A percentile compares a stretch with the other conserved stretches of the same genome.
phyloP scores from a whole-genome alignment of 495 filamentous ascomycete species.

The Hypoxylon fragiforme region DNA sequence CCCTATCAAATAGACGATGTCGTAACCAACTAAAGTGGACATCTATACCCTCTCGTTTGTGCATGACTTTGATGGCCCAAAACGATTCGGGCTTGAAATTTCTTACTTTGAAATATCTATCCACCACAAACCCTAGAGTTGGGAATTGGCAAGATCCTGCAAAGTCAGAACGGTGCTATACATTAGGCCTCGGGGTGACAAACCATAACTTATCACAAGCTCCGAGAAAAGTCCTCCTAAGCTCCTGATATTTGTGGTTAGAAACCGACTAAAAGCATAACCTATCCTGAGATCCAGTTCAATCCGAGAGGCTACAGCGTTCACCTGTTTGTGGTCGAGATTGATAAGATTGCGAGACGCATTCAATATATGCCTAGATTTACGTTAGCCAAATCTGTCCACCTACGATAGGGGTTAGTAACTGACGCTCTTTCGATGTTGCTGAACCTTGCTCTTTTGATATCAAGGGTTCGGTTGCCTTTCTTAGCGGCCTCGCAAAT shows the following conservation, averaged over 20 bases:
- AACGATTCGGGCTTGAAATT: conserved; percentile 93
- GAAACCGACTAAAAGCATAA: conserved; percentile 86
- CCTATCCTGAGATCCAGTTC: conserved; percentile 93
- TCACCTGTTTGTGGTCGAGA: conserved; percentile 83
- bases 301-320: conserved; percentile 86
- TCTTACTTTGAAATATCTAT: conserved; percentile 87
- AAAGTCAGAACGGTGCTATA: conserved; percentile 14
- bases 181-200: conserved; percentile 25
- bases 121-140: conserved; percentile 94
- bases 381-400: conserved; percentile 16
- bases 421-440: conserved; percentile 91
- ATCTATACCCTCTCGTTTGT: conserved; percentile 73
- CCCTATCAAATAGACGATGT: conserved; percentile 83
- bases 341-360: conserved; percentile 76
- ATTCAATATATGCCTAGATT: conserved; percentile 71
- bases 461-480: conserved; percentile 71
- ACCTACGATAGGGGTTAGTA: neutral
- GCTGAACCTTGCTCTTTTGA: conserved; percentile 88
- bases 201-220: conserved; percentile 85
- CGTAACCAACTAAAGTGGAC: conserved; percentile 87
- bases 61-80: conserved; percentile 87
- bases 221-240: conserved; percentile 64
- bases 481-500: conserved; percentile 78
- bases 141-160: conserved; percentile 95
- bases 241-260: conserved; percentile 71